Conservation (phyloP, 306 rosid species). For the Phaseolus lunatus region DNA sequence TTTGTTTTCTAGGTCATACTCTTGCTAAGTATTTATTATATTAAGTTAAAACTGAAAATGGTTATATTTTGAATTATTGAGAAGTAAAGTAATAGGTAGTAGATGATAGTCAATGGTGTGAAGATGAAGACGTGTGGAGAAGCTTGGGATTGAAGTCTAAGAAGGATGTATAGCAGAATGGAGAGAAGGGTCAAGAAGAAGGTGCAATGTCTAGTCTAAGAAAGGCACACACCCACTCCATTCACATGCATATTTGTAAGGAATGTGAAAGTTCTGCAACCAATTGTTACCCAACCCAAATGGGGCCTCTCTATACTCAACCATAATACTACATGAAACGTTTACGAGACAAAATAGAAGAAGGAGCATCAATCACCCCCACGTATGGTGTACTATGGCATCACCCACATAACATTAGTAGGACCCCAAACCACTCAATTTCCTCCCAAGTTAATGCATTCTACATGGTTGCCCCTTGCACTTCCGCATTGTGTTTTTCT, state of each 20-base stretch:
- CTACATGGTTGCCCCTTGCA: neutral
- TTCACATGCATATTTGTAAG: constrained; percentile 38
- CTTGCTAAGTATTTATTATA: neutral
- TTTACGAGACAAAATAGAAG: constrained; percentile 14
- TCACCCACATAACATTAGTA: neutral
- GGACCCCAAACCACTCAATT: constrained; percentile 7
- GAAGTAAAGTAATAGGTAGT: neutral
- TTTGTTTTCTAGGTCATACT: neutral
- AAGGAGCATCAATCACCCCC: constrained; percentile 39
- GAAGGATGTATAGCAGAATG: constrained; percentile 31
- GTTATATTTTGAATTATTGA: neutral
- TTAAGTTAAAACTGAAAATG: neutral
- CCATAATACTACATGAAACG: constrained; percentile 10
- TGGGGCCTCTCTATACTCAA: constrained; percentile 19
- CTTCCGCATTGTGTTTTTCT: neutral
- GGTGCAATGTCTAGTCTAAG: constrained; percentile 59
- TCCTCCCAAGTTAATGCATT: constrained; percentile 1
- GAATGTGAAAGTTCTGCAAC: constrained; percentile 36
- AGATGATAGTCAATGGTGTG: constrained; percentile 32
- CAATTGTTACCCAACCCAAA: constrained; percentile 24
- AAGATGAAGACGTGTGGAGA: constrained; percentile 47
- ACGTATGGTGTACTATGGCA: constrained; percentile 21
- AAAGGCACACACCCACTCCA: constrained; percentile 45
- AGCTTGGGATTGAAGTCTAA: constrained; percentile 47
- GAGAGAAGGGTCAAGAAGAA: constrained; percentile 39